phyloP scores from a whole-genome alignment of 164 flowering plant genomes.

The Tetracentron sinense region DNA sequence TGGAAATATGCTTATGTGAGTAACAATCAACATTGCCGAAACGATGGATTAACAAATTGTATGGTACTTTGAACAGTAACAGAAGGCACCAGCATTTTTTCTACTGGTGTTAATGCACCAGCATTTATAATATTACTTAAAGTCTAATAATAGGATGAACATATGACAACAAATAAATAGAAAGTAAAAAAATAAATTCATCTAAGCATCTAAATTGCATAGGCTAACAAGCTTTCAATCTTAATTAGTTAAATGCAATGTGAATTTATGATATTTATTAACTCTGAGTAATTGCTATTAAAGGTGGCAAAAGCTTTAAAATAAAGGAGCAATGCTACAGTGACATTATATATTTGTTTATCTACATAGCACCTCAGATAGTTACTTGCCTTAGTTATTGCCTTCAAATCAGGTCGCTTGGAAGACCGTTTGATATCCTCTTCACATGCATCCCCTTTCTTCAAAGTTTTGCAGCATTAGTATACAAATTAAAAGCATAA shows the following conservation, averaged over 20 bases:
- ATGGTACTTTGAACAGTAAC: too few species aligned
- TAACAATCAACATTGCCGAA: too few species aligned
- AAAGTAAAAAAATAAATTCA: too few species aligned
- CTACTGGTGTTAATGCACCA: too few species aligned
- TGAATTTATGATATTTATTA: too few species aligned
- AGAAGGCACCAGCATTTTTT: too few species aligned
- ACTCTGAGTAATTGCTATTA: neutral
- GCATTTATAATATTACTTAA: neutral
- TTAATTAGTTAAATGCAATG: neutral
- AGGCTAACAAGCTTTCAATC: neutral
- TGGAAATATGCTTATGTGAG: too few species aligned
- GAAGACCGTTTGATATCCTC: slow-evolving; percentile 30
- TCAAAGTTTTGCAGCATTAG: slow-evolving; percentile 14
- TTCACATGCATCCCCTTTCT: slow-evolving; percentile 27
- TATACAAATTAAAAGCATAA: neutral
- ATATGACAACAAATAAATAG: neutral
- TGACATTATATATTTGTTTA: neutral
- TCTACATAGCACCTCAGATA: neutral
- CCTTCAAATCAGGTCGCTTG: slow-evolving; percentile 42
- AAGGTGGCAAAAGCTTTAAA: neutral
- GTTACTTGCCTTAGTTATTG: slow-evolving; percentile 29
- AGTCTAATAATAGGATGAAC: neutral
- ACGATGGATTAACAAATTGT: too few species aligned
- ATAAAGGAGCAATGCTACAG: neutral
- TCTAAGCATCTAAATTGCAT: neutral